A percentile compares a stretch with the other conserved stretches of the same genome.
phyloP scores from a whole-genome alignment of 2,329 filamentous ascomycete genomes.

The Juglanconis juglandina region DNA sequence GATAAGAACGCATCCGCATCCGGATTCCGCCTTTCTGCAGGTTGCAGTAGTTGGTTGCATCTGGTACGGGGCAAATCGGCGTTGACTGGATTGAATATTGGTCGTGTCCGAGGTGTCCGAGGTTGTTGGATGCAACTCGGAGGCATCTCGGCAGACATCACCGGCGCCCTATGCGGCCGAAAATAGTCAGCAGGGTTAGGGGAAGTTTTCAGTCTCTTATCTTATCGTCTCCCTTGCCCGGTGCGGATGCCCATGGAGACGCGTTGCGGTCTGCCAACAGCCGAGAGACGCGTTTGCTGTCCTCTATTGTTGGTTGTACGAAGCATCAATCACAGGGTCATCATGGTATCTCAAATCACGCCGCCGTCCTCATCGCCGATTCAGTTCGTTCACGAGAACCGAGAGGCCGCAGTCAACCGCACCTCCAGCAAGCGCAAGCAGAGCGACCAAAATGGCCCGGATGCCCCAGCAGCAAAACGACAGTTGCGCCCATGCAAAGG shows the following conservation, averaged over 20 bases:
- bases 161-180: too few relatives aligned
- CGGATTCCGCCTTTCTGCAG: neutral
- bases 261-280: neutral
- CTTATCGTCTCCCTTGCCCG: too few relatives aligned
- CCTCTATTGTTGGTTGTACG: too few relatives aligned
- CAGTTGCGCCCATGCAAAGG: neutral
- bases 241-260: neutral
- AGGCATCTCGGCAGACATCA: too few relatives aligned
- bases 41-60: neutral
- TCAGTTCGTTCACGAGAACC: neutral
- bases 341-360: conserved; percentile 3
- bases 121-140: too few relatives aligned
- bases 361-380: conserved; percentile 13
- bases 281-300: too few relatives aligned
- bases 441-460: neutral
- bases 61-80: neutral
- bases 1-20: neutral
- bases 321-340: neutral
- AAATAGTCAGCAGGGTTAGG: too few relatives aligned
- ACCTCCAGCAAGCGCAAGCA: neutral
- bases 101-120: too few relatives aligned
- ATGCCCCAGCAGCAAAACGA: neutral
- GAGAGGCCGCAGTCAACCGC: neutral
- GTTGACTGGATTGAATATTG: too few relatives aligned
- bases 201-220: too few relatives aligned